Evolutionary conservation across 1,284 basidiomycete genomes (phyloP).

Genomic region (Salmacisia buchloeana): DNA sequence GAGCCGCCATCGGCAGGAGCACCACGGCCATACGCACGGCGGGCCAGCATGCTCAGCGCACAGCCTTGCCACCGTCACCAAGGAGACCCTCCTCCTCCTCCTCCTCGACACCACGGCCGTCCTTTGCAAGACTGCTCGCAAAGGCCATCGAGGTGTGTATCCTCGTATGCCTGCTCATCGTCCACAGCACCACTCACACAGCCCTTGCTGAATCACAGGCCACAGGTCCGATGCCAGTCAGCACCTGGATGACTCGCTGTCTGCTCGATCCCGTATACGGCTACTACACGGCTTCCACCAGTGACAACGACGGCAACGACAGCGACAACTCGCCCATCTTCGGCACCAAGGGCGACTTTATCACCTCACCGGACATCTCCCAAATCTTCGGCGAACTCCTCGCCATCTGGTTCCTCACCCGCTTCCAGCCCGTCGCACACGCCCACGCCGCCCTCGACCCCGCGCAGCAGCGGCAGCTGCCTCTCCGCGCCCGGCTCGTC

Average conservation of each 20-base stretch:
- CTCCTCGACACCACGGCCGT: not conserved
- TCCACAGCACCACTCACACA: not conserved
- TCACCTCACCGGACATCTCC: constrained; percentile 92
- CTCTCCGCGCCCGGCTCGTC: constrained; percentile 64
- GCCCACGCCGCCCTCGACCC: constrained; percentile 19
- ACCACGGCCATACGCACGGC: too few species aligned
- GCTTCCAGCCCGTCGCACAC: not conserved
- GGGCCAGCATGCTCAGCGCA: too few species aligned
- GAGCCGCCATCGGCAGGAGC: too few species aligned
- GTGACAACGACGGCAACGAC: not conserved
- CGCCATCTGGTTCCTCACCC: constrained; percentile 6
- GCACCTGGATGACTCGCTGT: constrained; percentile 47
- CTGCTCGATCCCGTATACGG: constrained; percentile 46
- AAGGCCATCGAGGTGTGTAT: not conserved
- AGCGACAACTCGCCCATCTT: constrained; percentile 60
- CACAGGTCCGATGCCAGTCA: constrained; percentile 43
- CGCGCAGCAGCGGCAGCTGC: constrained; percentile 65
- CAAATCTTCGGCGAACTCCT: constrained; percentile 92
- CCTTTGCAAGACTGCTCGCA: not conserved
- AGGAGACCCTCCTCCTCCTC: not conserved
- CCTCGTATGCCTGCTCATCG: not conserved
- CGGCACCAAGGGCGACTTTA: constrained; percentile 83
- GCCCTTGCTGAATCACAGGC: constrained; percentile 9
- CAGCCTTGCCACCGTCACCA: too few species aligned
- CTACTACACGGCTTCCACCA: constrained; percentile 33